Conservation (phyloP, 306 rosid species). For the Mimosa pudica region DNA sequence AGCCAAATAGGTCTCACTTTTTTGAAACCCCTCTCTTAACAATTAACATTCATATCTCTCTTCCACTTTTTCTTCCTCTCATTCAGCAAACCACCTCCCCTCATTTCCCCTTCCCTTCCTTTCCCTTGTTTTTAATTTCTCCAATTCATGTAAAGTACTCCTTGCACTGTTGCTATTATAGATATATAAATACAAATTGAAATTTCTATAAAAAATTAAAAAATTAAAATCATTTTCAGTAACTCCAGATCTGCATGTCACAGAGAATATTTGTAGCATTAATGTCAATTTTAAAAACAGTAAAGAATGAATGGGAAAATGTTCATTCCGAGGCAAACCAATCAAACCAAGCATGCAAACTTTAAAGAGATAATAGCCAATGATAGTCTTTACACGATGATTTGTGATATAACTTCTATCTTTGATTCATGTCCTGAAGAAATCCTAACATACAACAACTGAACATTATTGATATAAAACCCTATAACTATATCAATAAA, state of each 20-base stretch:
- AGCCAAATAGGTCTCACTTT: background rate
- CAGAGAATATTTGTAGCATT: background rate
- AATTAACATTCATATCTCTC: background rate
- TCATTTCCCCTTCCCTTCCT: background rate
- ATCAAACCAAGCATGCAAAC: background rate
- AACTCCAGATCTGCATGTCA: background rate
- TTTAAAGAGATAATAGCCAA: background rate
- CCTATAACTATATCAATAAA: conserved; percentile 3
- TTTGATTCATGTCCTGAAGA: background rate
- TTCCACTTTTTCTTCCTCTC: background rate
- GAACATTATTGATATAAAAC: background rate
- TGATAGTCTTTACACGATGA: background rate
- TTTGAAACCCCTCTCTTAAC: background rate
- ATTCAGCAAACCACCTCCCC: background rate
- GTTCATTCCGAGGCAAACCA: background rate
- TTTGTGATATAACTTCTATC: background rate
- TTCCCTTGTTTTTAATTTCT: background rate
- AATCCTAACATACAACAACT: background rate
- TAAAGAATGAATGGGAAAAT: background rate
- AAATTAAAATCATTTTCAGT: too few species aligned
- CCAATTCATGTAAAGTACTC: background rate
- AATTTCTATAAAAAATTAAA: too few species aligned
- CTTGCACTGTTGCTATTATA: background rate
- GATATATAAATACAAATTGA: background rate
- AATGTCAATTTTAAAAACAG: background rate